phyloP scores from a whole-genome alignment of 805 yeast species.

The Lipomyces yamadae region DNA sequence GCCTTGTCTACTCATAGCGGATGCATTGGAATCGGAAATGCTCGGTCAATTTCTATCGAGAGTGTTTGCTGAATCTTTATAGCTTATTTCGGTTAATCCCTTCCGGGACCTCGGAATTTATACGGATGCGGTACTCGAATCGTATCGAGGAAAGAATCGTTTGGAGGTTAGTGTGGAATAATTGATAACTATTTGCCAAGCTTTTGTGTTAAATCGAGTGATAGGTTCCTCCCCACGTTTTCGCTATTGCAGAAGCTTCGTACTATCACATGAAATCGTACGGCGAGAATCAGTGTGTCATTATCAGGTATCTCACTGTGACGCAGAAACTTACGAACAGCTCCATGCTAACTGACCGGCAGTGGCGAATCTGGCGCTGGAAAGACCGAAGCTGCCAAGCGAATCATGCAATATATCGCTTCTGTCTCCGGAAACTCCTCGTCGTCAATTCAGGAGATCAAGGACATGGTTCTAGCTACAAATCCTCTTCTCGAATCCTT shows the following conservation, averaged over 20 bases:
- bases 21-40: background rate
- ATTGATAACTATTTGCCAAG: background rate
- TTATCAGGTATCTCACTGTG: conserved; percentile 54
- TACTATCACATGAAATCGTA: conserved; percentile 93
- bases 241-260: conserved; percentile 97
- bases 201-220: background rate
- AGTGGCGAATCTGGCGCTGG: conserved; percentile 99
- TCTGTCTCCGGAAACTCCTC: conserved; percentile 72
- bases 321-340: background rate
- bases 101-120: conserved; percentile 95
- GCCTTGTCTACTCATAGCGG: background rate
- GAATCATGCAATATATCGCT: conserved; percentile 88
- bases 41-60: background rate
- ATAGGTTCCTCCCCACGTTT: conserved; percentile 86
- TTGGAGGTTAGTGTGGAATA: conserved; percentile 60
- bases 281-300: conserved; percentile 94
- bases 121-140: conserved; percentile 72
- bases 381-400: conserved; percentile 95
- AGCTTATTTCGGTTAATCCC: conserved; percentile 91
- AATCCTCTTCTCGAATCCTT: conserved; percentile 89
- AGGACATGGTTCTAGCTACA: conserved; percentile 97
- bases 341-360: conserved; percentile 40
- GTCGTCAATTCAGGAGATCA: conserved; percentile 78
- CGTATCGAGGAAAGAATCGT: conserved; percentile 89
- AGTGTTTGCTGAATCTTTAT: conserved; percentile 6